These are phyloP conservation scores for Rhizopogon rudus DNA, from an alignment of 768 basidiomycete species.

Conservation along the genomic window DNA sequence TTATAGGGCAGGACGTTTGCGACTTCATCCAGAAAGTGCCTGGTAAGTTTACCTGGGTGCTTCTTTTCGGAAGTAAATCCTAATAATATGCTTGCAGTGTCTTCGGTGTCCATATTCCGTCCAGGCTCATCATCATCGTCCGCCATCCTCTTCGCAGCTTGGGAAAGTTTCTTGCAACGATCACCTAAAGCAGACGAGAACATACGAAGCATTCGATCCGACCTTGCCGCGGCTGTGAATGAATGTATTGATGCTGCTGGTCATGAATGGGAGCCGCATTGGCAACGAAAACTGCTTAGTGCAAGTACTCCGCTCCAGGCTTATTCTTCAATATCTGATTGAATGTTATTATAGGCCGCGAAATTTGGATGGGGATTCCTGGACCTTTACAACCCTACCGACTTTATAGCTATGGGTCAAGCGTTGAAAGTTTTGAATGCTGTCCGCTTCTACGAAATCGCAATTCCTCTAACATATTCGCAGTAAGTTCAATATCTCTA, in stretches of 20 bases:
- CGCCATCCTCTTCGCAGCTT: constrained; percentile 89
- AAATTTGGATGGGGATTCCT: constrained; percentile 94
- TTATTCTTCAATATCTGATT: not conserved
- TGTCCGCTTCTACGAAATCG: constrained; percentile 86
- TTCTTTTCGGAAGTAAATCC: not conserved
- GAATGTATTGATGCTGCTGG: constrained; percentile 94
- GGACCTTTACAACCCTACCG: constrained; percentile 87
- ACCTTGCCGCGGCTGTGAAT: constrained; percentile 82
- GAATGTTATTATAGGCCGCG: constrained; percentile 60
- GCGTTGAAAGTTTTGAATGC: constrained; percentile 92
- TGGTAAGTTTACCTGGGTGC: constrained; percentile 37
- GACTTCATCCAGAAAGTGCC: constrained; percentile 96
- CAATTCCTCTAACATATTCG: constrained; percentile 86
- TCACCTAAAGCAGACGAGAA: constrained; percentile 93
- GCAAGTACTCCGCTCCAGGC: constrained; percentile 35
- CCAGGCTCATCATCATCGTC: constrained; percentile 92
- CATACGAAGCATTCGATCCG: constrained; percentile 82
- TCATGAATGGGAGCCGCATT: constrained; percentile 83
- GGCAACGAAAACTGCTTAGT: constrained; percentile 84
- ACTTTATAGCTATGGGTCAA: constrained; percentile 91
- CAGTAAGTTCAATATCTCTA: constrained; percentile 53
- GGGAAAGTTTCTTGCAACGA: constrained; percentile 78
- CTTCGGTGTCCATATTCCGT: constrained; percentile 77
- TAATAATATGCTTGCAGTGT: constrained; percentile 39
- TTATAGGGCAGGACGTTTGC: constrained; percentile 72